Base-by-base conservation (phyloP, 345 rosid species). In the Citrus hindsii region DNA sequence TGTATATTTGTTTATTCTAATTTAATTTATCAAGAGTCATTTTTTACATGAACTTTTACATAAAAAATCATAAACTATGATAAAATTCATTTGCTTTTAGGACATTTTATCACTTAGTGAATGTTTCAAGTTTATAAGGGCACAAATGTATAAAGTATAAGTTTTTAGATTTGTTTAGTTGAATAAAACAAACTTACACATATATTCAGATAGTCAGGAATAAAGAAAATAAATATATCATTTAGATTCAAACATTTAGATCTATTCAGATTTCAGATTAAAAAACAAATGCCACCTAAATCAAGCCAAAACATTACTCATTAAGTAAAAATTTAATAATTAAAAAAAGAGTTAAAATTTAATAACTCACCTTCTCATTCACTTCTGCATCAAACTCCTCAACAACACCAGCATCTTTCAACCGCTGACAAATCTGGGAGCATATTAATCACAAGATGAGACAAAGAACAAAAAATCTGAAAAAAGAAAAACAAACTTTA, bases 341-440 rank as follows among this genome's bases (percentile, higher is more conserved):
- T 46, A 12, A 46, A 46, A 46, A 35, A 46, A 3, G 14, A 53
- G 58, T 53, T 1, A 1, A 53, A 30, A 30, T 63, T 16, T 19
- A 73, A 67, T 64, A 35, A 8, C 76, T 81, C 67, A 92, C 97
- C 97, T 89, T 96, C 76, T 82, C 88, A 83, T 94, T 87, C 84
- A 94, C 93, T 81, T 85, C 83, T 75, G 95, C 94, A 58, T 87
- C 90, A 81, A 92, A 91, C 85, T 91, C 95, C 83, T 89, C 94
- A 69, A 89, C 94, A 4, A 90, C 67, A 71, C 83, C 84, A 69
- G 93, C 92, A 82, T 94, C 95, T 85, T 85, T 92, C 89, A 96
- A 89, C 76, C 97, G 91, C 76, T 79, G 81, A 83, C 86, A 89
- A 80, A 93, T 84, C 97, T 96, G 88, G 67, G 59, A 77, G 72